Conservation (phyloP, 2,329 filamentous ascomycete species). For the Karstenula rhodostoma region DNA sequence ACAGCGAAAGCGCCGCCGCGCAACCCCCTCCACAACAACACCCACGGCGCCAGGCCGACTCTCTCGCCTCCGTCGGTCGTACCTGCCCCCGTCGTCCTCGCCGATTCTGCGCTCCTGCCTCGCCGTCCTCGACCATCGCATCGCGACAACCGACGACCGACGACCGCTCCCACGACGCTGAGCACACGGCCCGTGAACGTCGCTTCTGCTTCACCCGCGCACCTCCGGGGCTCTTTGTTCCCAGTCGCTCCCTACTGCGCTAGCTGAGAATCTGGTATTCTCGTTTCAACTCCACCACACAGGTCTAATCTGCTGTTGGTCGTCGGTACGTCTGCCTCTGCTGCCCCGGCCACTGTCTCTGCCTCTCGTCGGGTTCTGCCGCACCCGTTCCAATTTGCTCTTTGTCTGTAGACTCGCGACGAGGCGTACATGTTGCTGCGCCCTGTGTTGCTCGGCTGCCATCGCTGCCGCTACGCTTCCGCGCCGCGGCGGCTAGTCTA, state of each 20-base stretch:
- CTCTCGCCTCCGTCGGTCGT: conserved; percentile 33
- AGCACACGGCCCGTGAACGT: conserved; percentile 13
- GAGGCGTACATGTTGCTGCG: conserved; percentile 2
- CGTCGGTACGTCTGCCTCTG: conserved; percentile 43
- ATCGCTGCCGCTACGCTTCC: conserved; percentile 19
- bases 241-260: conserved; percentile 51
- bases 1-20: conserved; percentile 29
- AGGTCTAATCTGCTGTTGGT: conserved; percentile 33
- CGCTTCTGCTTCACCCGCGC: conserved; percentile 32
- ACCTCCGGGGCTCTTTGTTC: conserved; percentile 39
- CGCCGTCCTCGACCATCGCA: conserved; percentile 1
- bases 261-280: conserved; percentile 55
- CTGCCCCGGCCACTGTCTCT: conserved; percentile 22
- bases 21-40: conserved; percentile 19
- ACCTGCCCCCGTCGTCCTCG: conserved; percentile 17
- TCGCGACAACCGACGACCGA: conserved; percentile 11
- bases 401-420: conserved; percentile 8
- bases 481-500: conserved; percentile 17
- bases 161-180: conserved; percentile 4
- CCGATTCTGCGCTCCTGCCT: conserved; percentile 17
- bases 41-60: conserved; percentile 38
- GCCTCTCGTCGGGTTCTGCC: conserved; percentile 11
- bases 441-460: conserved; percentile 19
- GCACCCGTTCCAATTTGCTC: conserved; percentile 3
- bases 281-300: conserved; percentile 46